These are phyloP conservation scores for Boeremia exigua DNA, from an alignment of 2,329 filamentous ascomycete species.

Conservation along the genomic window DNA sequence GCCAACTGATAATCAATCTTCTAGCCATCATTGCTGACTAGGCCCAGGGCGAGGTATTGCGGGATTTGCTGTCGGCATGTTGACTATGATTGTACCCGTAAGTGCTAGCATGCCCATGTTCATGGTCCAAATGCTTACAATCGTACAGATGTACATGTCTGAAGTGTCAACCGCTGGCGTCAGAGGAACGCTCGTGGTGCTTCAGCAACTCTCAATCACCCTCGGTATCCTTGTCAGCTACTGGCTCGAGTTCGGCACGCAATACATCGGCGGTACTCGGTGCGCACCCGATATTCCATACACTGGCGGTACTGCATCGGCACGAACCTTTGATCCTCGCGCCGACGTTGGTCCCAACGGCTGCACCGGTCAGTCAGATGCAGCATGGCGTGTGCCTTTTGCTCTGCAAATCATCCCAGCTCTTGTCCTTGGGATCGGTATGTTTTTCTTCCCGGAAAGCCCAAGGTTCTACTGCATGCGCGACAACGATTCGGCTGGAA, in stretches of 20 bases:
- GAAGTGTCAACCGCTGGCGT: slow-evolving; percentile 28
- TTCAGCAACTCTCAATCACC: slow-evolving; percentile 29
- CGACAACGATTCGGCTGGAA: slow-evolving; percentile 53
- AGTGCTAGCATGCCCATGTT: background rate
- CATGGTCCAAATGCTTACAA: background rate
- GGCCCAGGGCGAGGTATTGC: slow-evolving; percentile 25
- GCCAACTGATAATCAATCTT: background rate
- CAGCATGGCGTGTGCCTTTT: slow-evolving; percentile 71
- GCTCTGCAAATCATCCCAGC: slow-evolving; percentile 81
- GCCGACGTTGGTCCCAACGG: slow-evolving; percentile 27
- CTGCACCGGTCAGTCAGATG: slow-evolving; percentile 45
- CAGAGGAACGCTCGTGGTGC: slow-evolving; percentile 29
- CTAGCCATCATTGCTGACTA: background rate
- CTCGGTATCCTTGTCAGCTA: slow-evolving; percentile 29
- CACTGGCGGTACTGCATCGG: slow-evolving; percentile 50
- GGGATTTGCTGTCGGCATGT: slow-evolving; percentile 29
- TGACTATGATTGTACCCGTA: slow-evolving; percentile 30
- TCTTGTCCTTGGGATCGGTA: slow-evolving; percentile 71
- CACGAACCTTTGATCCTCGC: slow-evolving; percentile 48
- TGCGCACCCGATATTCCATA: slow-evolving; percentile 58
- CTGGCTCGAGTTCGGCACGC: slow-evolving; percentile 30
- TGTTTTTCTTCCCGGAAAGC: slow-evolving; percentile 42
- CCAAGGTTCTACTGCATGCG: slow-evolving; percentile 39
- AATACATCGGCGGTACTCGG: slow-evolving; percentile 34
- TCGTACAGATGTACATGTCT: slow-evolving; percentile 26